phyloP scores from a whole-genome alignment of 1,284 basidiomycete genomes.

The Volvariella surrecta region DNA sequence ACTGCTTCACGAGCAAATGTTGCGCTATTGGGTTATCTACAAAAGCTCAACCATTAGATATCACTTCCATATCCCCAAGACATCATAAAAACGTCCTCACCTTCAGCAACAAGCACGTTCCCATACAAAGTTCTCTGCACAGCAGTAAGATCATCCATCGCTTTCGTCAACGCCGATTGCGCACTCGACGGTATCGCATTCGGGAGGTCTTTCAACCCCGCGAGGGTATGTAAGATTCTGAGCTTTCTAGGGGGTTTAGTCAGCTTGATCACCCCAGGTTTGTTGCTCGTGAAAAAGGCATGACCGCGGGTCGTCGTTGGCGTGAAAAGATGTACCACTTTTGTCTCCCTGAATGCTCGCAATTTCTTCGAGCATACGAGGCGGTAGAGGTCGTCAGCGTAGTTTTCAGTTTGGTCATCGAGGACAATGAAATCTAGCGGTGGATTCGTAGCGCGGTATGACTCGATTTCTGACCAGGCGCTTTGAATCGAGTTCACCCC shows the following conservation, averaged over 20 bases:
- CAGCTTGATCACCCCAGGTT: constrained; percentile 53
- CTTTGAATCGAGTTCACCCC: constrained; percentile 36
- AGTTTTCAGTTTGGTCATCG: constrained; percentile 54
- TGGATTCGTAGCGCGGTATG: constrained; percentile 21
- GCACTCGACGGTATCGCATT: constrained; percentile 29
- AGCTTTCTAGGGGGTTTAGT: constrained; percentile 59
- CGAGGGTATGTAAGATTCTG: constrained; percentile 53
- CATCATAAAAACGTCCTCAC: constrained; percentile 20
- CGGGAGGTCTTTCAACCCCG: constrained; percentile 46
- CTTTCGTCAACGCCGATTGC: constrained; percentile 27
- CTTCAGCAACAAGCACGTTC: constrained; percentile 64
- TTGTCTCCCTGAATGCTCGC: constrained; percentile 39
- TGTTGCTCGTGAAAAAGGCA: constrained; percentile 37
- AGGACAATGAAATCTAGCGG: constrained; percentile 55
- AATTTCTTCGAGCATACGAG: constrained; percentile 32
- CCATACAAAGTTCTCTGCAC: constrained; percentile 49
- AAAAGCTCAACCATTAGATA: no score
- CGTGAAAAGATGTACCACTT: constrained; percentile 62
- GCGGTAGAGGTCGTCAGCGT: constrained; percentile 43
- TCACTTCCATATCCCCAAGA: no score
- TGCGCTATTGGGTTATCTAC: constrained; percentile 63
- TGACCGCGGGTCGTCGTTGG: constrained; percentile 51
- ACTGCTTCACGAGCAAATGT: constrained; percentile 54
- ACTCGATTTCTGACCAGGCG: constrained; percentile 31
- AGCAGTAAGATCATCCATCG: constrained; percentile 35